phyloP scores from a whole-genome alignment of 768 basidiomycete genomes.

The Agaricus blazei region DNA sequence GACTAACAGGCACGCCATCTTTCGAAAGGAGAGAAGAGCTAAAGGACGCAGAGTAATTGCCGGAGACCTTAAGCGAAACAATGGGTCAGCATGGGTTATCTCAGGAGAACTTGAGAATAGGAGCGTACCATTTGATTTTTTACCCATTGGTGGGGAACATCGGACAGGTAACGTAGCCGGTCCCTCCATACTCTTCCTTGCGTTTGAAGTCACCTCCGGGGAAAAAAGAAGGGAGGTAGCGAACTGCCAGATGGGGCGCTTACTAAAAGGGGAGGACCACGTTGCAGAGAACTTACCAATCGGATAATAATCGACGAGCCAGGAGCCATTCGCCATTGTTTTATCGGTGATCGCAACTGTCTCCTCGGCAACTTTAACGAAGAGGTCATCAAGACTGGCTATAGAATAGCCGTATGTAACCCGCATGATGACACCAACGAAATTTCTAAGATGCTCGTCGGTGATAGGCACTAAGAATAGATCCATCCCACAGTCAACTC shows the following conservation, averaged over 20 bases:
- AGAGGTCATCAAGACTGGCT: constrained; percentile 26
- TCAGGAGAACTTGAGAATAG: not conserved
- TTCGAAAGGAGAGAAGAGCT: constrained; percentile 33
- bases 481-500: not conserved
- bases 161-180: constrained; percentile 29
- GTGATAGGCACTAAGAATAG: not conserved
- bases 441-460: constrained; percentile 21
- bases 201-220: constrained; percentile 46
- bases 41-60: constrained; percentile 35
- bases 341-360: constrained; percentile 33
- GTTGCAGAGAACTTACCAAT: constrained; percentile 22
- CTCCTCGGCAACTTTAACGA: constrained; percentile 35
- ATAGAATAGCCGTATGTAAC: constrained; percentile 38
- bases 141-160: constrained; percentile 38
- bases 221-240: constrained; percentile 44
- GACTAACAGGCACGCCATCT: constrained; percentile 16
- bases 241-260: constrained; percentile 24
- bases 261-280: not conserved
- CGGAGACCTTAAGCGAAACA: constrained; percentile 20
- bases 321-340: constrained; percentile 34
- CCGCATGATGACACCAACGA: constrained; percentile 36
- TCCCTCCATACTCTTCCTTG: constrained; percentile 33
- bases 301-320: constrained; percentile 40
- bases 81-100: not conserved
- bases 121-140: constrained; percentile 36